A percentile compares a stretch with the other conserved stretches of the same genome.
Evolutionary conservation across 345 rosid genomes (phyloP).

Genomic region (Trapa incisa): DNA sequence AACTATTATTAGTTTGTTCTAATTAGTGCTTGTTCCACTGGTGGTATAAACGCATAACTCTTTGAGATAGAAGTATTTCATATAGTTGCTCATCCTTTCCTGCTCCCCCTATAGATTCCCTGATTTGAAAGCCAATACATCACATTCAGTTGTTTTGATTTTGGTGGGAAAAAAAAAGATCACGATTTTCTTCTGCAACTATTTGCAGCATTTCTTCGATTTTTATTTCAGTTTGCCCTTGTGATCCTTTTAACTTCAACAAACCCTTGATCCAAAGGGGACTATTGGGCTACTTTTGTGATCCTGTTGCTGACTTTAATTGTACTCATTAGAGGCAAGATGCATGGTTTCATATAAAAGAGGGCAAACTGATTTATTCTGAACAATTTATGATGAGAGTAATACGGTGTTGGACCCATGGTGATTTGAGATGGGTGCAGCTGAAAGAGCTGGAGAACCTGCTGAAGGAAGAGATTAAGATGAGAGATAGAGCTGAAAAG

Average conservation of each 20-base stretch:
- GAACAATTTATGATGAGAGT: neutral
- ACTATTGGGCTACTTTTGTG: too few species aligned
- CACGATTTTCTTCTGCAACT: neutral
- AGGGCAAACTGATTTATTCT: neutral
- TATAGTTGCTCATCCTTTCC: too few species aligned
- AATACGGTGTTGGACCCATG: neutral
- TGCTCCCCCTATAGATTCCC: neutral
- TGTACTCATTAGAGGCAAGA: neutral
- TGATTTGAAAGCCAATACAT: neutral
- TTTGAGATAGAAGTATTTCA: too few species aligned
- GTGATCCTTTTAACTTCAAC: neutral
- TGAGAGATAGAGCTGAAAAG: conserved; percentile 55
- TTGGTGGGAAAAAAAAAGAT: too few species aligned
- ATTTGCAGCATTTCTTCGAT: neutral
- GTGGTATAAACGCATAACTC: too few species aligned
- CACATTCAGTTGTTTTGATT: neutral
- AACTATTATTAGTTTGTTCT: too few species aligned
- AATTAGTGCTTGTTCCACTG: too few species aligned
- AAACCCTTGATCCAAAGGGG: too few species aligned
- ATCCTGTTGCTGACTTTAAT: too few species aligned
- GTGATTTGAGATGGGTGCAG: conserved; percentile 18
- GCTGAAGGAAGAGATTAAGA: conserved; percentile 51
- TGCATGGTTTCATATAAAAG: neutral
- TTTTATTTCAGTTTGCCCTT: neutral
- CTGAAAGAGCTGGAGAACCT: conserved; percentile 44